A percentile compares a stretch with the other conserved stretches of the same genome.
These are phyloP conservation scores for Abrus precatorius DNA, from an alignment of 306 rosid species.

Conservation along the genomic window DNA sequence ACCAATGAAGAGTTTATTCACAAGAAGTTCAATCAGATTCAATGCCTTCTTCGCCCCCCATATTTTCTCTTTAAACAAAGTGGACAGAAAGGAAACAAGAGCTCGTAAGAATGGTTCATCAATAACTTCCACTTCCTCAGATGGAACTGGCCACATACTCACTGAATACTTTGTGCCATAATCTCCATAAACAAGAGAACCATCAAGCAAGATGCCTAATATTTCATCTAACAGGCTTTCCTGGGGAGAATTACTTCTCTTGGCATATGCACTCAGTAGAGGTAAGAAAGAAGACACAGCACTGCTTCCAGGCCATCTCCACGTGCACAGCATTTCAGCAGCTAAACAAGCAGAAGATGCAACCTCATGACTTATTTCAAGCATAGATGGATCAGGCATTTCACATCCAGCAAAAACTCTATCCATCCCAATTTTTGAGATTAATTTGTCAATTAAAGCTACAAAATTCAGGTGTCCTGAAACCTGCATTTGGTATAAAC, in stretches of 20 bases:
- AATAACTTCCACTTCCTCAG: constrained; percentile 66
- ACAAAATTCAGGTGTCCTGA: constrained; percentile 71
- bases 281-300: constrained; percentile 86
- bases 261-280: constrained; percentile 66
- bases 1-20: constrained; percentile 79
- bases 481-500: constrained; percentile 69
- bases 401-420: constrained; percentile 60
- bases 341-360: constrained; percentile 82
- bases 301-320: constrained; percentile 94
- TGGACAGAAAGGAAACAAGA: constrained; percentile 67
- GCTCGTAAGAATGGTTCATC: constrained; percentile 97
- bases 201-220: constrained; percentile 72
- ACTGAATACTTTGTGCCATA: constrained; percentile 61
- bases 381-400: constrained; percentile 47
- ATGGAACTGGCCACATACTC: constrained; percentile 67
- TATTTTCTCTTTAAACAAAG: constrained; percentile 75
- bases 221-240: constrained; percentile 71
- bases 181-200: constrained; percentile 81
- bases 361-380: constrained; percentile 60
- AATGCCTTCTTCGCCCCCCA: constrained; percentile 74
- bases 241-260: constrained; percentile 55
- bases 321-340: constrained; percentile 93
- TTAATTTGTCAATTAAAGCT: constrained; percentile 74
- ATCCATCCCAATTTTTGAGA: constrained; percentile 71
- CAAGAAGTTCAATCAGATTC: constrained; percentile 65